phyloP scores from a whole-genome alignment of 352 stramenopile species.

The Globisporangium megalacanthum region DNA sequence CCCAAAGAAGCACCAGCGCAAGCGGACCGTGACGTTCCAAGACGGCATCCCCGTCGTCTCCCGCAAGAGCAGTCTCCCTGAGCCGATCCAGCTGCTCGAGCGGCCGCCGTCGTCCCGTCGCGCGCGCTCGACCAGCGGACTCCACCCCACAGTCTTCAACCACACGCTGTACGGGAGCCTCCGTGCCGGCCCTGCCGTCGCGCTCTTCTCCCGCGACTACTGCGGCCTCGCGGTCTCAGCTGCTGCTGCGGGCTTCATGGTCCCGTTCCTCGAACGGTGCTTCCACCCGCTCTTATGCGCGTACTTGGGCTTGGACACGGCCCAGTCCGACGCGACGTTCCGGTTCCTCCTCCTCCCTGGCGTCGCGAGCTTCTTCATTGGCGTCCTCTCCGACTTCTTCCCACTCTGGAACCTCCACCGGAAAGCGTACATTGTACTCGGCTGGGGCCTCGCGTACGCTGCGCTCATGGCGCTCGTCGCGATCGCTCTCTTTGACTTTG shows the following conservation, averaged over 20 bases:
- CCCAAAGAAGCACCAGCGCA: constrained; percentile 20
- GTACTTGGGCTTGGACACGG: constrained; percentile 41
- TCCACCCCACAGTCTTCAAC: constrained; percentile 50
- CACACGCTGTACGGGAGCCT: constrained; percentile 71
- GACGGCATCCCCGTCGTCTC: constrained; percentile 50
- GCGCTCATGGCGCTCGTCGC: constrained; percentile 63
- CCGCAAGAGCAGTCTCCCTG: constrained; percentile 52
- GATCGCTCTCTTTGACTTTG: constrained; percentile 53
- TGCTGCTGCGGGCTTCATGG: constrained; percentile 51
- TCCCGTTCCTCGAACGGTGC: constrained; percentile 49
- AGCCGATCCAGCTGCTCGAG: constrained; percentile 61
- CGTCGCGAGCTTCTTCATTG: constrained; percentile 69
- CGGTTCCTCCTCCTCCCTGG: constrained; percentile 53
- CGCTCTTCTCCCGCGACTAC: constrained; percentile 59
- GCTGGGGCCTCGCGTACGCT: constrained; percentile 66
- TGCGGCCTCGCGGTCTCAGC: constrained; percentile 57
- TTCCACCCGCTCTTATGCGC: constrained; percentile 61
- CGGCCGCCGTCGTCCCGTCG: constrained; percentile 34
- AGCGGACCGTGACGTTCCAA: constrained; percentile 57
- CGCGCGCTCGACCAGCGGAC: constrained; percentile 41
- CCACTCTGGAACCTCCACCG: constrained; percentile 68
- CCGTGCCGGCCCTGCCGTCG: constrained; percentile 37
- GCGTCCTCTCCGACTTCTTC: constrained; percentile 74
- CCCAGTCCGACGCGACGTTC: constrained; percentile 43
- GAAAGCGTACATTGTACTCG: constrained; percentile 74